phyloP scores from a whole-genome alignment of 352 stramenopile genomes.

The Phytophthora pinifolia region DNA sequence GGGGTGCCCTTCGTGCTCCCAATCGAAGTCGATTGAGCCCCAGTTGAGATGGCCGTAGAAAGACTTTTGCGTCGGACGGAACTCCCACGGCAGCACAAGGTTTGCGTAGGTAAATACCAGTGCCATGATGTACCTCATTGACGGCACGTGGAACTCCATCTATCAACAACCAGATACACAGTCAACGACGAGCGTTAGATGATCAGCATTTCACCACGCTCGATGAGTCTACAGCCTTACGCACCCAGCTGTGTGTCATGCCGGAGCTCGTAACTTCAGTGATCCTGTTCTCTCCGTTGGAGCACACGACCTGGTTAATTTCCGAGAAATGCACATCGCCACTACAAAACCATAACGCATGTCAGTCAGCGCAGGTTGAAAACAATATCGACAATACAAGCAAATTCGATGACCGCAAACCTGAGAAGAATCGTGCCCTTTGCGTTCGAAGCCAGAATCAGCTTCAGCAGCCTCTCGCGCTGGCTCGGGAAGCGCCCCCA shows the following conservation, averaged over 20 bases:
- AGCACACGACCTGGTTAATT: slow-evolving; percentile 92
- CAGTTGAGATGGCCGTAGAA: slow-evolving; percentile 92
- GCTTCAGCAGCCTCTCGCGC: slow-evolving; percentile 79
- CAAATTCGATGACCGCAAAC: slow-evolving; percentile 33
- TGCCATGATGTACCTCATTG: slow-evolving; percentile 54
- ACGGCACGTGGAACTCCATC: slow-evolving; percentile 75
- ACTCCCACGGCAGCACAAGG: slow-evolving; percentile 77
- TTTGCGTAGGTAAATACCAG: slow-evolving; percentile 75
- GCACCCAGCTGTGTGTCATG: slow-evolving; percentile 93
- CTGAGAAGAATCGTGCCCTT: slow-evolving; percentile 89
- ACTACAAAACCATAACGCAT: slow-evolving; percentile 29
- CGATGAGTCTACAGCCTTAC: slow-evolving; percentile 1
- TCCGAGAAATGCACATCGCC: slow-evolving; percentile 94
- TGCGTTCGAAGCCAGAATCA: slow-evolving; percentile 81
- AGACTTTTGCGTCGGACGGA: slow-evolving; percentile 53
- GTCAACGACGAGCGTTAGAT: no score
- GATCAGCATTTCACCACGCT: no score
- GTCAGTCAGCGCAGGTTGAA: no score
- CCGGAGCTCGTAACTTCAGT: slow-evolving; percentile 92
- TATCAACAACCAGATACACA: slow-evolving; percentile 5
- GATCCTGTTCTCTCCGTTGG: slow-evolving; percentile 53
- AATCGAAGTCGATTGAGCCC: slow-evolving; percentile 93
- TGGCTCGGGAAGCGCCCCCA: slow-evolving; percentile 89
- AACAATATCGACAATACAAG: no score
- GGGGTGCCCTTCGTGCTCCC: slow-evolving; percentile 49